These are phyloP conservation scores for Ciborinia camelliae DNA, from an alignment of 2,329 filamentous ascomycete genomes.

Conservation along the genomic window DNA sequence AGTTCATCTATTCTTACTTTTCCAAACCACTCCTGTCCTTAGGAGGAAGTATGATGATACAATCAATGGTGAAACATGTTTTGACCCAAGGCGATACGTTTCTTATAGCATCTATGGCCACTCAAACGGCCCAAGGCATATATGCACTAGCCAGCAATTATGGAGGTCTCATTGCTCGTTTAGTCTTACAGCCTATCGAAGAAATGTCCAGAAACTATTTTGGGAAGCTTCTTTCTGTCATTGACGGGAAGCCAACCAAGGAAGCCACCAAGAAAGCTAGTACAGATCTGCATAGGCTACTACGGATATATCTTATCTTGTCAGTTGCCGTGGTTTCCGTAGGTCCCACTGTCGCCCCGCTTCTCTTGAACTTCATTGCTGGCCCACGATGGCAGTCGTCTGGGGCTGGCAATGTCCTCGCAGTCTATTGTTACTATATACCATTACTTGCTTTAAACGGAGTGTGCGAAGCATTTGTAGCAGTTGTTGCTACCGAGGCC, in stretches of 20 bases:
- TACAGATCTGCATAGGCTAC: constrained; percentile 57
- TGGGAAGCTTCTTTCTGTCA: constrained; percentile 64
- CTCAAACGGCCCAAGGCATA: constrained; percentile 77
- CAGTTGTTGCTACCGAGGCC: constrained; percentile 72
- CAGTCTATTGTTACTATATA: constrained; percentile 86
- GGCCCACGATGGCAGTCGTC: constrained; percentile 72
- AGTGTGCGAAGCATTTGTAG: constrained; percentile 87
- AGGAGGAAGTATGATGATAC: constrained; percentile 77
- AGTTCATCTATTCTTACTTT: constrained; percentile 46
- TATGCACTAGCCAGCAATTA: constrained; percentile 96
- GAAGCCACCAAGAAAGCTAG: constrained; percentile 43
- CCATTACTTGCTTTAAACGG: constrained; percentile 91
- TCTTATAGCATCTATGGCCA: constrained; percentile 74
- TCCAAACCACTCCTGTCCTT: constrained; percentile 68
- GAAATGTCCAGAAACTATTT: constrained; percentile 91
- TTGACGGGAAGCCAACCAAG: constrained; percentile 29
- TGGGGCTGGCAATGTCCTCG: constrained; percentile 70
- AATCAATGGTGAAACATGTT: constrained; percentile 87
- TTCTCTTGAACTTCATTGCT: constrained; percentile 71
- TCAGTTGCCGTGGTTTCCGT: constrained; percentile 65
- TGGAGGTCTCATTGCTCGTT: constrained; percentile 79
- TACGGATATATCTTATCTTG: constrained; percentile 72
- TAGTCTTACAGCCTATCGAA: constrained; percentile 92
- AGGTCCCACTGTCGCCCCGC: constrained; percentile 71
- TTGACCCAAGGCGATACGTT: constrained; percentile 93